phyloP scores from a whole-genome alignment of 352 stramenopile genomes.

The Phytopythium helicoides region DNA sequence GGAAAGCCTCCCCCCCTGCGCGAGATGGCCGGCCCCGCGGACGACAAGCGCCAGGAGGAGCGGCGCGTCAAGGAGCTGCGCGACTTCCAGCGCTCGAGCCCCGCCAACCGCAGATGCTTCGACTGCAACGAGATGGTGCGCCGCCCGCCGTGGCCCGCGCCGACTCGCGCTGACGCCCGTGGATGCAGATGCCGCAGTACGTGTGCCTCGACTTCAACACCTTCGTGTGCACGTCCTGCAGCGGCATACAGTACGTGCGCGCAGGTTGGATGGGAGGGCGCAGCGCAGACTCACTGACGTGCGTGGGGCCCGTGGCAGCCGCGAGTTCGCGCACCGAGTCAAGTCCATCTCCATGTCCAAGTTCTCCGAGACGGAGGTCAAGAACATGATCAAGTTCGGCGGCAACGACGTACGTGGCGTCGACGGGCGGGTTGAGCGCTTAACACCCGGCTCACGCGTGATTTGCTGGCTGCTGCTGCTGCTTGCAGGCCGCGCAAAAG shows the following conservation, averaged over 20 bases:
- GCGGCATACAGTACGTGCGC: slow-evolving; percentile 87
- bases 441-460: not conserved
- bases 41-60: slow-evolving; percentile 83
- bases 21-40: slow-evolving; percentile 25
- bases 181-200: slow-evolving; percentile 90
- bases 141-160: not conserved
- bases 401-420: slow-evolving; percentile 76
- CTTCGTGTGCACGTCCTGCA: slow-evolving; percentile 93
- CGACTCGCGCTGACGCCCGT: not conserved
- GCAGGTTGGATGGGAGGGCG: slow-evolving; percentile 1
- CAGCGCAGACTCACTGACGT: not conserved
- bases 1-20: not conserved
- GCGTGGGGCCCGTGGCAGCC: slow-evolving; percentile 29
- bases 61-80: slow-evolving; percentile 81
- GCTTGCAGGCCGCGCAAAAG: slow-evolving; percentile 68
- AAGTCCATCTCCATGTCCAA: slow-evolving; percentile 95
- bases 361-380: slow-evolving; percentile 91
- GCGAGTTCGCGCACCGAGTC: slow-evolving; percentile 91
- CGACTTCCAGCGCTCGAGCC: slow-evolving; percentile 76
- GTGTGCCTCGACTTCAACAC: slow-evolving; percentile 93
- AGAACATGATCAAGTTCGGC: slow-evolving; percentile 84
- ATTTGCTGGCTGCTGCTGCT: not conserved
- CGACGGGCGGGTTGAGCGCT: not conserved
- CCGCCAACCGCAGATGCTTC: slow-evolving; percentile 83
- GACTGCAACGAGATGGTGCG: slow-evolving; percentile 90